Percentiles rank a stretch among this genome's conserved stretches.
Evolutionary conservation across 768 basidiomycete species (phyloP).

Genomic region (Roridomyces roridus): DNA sequence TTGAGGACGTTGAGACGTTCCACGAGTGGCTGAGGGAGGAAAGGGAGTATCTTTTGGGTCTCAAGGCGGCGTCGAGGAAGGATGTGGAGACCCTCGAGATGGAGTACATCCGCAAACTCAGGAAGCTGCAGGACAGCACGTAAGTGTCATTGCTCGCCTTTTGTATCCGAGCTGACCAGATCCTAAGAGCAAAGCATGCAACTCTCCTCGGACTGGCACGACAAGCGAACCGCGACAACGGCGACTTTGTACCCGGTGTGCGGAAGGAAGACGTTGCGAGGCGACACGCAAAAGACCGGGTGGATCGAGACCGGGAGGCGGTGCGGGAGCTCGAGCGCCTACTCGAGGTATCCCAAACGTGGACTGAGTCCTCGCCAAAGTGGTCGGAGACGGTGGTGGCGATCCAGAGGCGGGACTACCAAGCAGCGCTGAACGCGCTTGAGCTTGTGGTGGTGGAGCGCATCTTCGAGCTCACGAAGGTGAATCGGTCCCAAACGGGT

Average conservation of each 20-base stretch:
- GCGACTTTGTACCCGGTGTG: not conserved
- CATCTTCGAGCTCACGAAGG: too few species aligned
- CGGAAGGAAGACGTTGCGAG: not conserved
- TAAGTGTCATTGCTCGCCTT: not conserved
- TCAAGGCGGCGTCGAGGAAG: not conserved
- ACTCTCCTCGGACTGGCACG: not conserved
- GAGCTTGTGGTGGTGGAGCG: not conserved
- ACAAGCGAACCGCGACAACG: not conserved
- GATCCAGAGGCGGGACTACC: slow-evolving; percentile 10
- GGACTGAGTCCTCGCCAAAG: slow-evolving; percentile 12
- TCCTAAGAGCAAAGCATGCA: not conserved
- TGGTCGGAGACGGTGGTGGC: slow-evolving; percentile 15
- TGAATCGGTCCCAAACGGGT: slow-evolving; percentile 10
- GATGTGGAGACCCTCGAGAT: slow-evolving; percentile 15
- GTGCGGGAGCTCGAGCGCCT: slow-evolving; percentile 16
- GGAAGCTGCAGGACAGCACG: not conserved
- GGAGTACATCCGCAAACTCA: slow-evolving; percentile 7
- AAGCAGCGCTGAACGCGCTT: slow-evolving; percentile 4
- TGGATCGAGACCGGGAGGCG: slow-evolving; percentile 5
- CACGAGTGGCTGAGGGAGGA: slow-evolving; percentile 14
- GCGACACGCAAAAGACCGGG: slow-evolving; percentile 20
- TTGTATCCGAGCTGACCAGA: too few species aligned
- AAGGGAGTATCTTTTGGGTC: not conserved
- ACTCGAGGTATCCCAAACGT: slow-evolving; percentile 12
- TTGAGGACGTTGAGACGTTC: not conserved